A percentile compares a stretch with the other conserved stretches of the same genome.
phyloP scores from a whole-genome alignment of 1,284 basidiomycete genomes.

The Fomitopsis palustris region DNA sequence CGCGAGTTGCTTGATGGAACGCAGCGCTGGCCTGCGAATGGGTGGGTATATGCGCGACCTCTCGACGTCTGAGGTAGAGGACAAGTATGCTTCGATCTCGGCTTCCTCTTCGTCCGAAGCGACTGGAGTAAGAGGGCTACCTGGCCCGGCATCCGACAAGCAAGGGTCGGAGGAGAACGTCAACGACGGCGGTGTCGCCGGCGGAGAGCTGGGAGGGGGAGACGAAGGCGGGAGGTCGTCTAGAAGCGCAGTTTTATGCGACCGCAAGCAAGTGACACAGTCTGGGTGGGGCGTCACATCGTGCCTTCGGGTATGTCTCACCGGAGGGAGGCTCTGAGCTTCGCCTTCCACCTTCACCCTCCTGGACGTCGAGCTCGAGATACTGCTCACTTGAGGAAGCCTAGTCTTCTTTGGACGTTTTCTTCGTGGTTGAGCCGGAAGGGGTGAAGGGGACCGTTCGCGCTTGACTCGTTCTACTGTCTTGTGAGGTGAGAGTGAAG shows the following conservation, averaged over 20 bases:
- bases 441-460: conserved; percentile 2
- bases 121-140: background rate
- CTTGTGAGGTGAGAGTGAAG: background rate
- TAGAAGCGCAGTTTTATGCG: background rate
- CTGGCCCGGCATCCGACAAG: background rate
- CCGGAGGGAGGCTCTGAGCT: background rate
- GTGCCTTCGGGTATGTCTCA: conserved; percentile 5
- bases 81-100: background rate
- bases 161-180: background rate
- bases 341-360: background rate
- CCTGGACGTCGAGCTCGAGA: background rate
- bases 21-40: background rate
- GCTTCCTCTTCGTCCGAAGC: background rate
- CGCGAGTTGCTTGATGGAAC: background rate
- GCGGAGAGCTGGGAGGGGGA: background rate
- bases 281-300: conserved; percentile 1
- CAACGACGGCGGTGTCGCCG: background rate
- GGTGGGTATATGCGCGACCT: background rate
- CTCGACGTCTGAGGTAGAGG: too few species aligned
- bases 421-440: background rate
- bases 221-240: background rate
- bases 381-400: too few species aligned
- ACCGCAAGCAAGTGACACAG: background rate
- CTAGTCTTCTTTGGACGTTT: background rate
- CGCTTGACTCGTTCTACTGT: background rate